These are phyloP conservation scores for Saccharomyces mikatae DNA, from an alignment of 805 yeast genomes.

Conservation along the genomic window DNA sequence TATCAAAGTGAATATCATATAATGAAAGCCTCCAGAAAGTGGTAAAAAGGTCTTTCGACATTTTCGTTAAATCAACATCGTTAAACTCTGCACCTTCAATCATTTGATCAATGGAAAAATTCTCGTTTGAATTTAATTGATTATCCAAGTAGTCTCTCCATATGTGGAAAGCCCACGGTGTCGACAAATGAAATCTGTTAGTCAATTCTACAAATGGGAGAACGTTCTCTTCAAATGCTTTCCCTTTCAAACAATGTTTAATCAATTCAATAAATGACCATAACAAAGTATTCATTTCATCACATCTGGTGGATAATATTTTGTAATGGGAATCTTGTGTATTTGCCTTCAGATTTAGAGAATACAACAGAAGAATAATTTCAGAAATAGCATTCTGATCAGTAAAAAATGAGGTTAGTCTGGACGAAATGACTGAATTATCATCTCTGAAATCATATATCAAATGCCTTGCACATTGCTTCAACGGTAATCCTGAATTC, in stretches of 20 bases:
- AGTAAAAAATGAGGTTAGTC: conserved; percentile 41
- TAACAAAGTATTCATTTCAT: conserved; percentile 60
- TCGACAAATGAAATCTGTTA: conserved; percentile 37
- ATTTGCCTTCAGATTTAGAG: conserved; percentile 34
- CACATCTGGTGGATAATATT: conserved; percentile 61
- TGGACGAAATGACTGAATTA: conserved; percentile 39
- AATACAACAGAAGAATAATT: conserved; percentile 55
- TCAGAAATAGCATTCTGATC: conserved; percentile 46
- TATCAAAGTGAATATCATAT: conserved; percentile 58
- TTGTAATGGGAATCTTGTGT: conserved; percentile 49
- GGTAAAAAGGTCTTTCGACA: conserved; percentile 41
- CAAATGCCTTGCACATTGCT: conserved; percentile 44
- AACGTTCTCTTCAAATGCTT: conserved; percentile 31
- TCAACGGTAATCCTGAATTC: conserved; percentile 55
- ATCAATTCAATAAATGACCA: conserved; percentile 57
- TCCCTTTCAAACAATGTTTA: conserved; percentile 38
- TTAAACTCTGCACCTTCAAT: conserved; percentile 10
- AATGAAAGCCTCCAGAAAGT: conserved; percentile 69
- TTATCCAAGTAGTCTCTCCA: conserved; percentile 51
- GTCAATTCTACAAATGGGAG: conserved; percentile 37
- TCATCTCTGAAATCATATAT: conserved; percentile 46
- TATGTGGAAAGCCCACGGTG: conserved; percentile 65
- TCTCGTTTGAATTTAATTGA: conserved; percentile 13
- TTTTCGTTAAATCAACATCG: conserved; percentile 18
- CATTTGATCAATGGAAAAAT: conserved; percentile 5